phyloP scores from a whole-genome alignment of 2,329 filamentous ascomycete species.

The Emergomyces africanus region DNA sequence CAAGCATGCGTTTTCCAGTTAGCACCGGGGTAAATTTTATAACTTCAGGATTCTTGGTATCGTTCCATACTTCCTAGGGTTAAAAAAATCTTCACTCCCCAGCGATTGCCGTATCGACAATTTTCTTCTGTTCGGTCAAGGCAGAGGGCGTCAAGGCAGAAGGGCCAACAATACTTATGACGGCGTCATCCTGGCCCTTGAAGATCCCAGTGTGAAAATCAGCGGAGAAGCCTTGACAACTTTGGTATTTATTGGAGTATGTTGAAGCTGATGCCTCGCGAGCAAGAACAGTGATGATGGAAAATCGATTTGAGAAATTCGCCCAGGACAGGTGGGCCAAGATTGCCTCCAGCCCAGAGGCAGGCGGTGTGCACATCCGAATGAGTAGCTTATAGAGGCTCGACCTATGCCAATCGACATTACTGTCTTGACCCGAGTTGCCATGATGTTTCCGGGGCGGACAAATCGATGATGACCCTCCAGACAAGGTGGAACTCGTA shows the following conservation, averaged over 20 bases:
- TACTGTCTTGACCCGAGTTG: neutral
- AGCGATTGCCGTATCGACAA: constrained; percentile 47
- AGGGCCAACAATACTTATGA: constrained; percentile 38
- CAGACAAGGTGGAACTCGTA: neutral
- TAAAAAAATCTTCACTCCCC: constrained; percentile 50
- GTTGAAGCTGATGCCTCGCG: constrained; percentile 33
- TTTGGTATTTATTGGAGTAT: constrained; percentile 25
- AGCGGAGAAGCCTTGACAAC: constrained; percentile 36
- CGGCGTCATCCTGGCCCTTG: constrained; percentile 45
- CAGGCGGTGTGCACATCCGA: neutral
- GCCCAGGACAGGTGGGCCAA: neutral
- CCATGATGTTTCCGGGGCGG: neutral
- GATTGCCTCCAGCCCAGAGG: neutral
- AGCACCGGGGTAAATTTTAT: constrained; percentile 17
- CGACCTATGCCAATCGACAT: neutral
- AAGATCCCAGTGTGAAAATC: constrained; percentile 38
- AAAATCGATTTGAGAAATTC: neutral
- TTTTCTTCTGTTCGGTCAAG: constrained; percentile 34
- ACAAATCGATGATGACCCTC: neutral
- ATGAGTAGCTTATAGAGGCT: too few species aligned
- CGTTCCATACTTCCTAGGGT: constrained; percentile 44
- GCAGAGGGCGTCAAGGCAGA: constrained; percentile 23
- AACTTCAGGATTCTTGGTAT: constrained; percentile 15
- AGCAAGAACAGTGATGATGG: constrained; percentile 31
- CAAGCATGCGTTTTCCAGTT: constrained; percentile 20